phyloP scores from a whole-genome alignment of 2,329 filamentous ascomycete species.

The Fonsecaea pugnacius region DNA sequence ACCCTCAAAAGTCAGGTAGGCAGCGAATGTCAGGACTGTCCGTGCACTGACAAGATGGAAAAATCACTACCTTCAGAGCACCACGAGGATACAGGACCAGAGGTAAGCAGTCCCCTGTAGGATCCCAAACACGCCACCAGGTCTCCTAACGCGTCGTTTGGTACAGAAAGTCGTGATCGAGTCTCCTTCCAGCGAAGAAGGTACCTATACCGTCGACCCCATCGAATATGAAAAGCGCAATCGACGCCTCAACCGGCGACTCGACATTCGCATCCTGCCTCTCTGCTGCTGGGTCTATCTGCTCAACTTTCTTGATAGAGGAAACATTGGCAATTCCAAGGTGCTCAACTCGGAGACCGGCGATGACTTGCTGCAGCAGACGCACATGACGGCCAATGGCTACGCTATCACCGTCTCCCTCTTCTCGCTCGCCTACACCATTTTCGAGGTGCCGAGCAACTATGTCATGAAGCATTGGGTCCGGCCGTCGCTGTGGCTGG shows the following conservation, averaged over 20 bases:
- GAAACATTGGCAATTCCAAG: slow-evolving; percentile 71
- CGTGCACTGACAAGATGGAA: slow-evolving; percentile 3
- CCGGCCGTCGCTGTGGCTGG: slow-evolving; percentile 48
- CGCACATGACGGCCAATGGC: slow-evolving; percentile 64
- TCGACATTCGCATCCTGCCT: slow-evolving; percentile 66
- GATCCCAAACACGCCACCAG: background rate
- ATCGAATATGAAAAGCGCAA: slow-evolving; percentile 26
- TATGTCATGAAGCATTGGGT: slow-evolving; percentile 52
- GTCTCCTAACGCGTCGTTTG: background rate
- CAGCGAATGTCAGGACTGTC: background rate
- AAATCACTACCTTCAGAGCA: slow-evolving; percentile 15
- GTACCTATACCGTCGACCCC: slow-evolving; percentile 8
- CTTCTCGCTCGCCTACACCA: slow-evolving; percentile 53
- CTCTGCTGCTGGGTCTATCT: slow-evolving; percentile 68
- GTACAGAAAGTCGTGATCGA: slow-evolving; percentile 2
- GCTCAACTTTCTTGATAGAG: slow-evolving; percentile 69
- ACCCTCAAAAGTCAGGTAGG: background rate
- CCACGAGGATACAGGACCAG: slow-evolving; percentile 7
- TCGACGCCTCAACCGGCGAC: slow-evolving; percentile 26
- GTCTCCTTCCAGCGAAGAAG: slow-evolving; percentile 10
- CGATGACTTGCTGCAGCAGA: slow-evolving; percentile 66
- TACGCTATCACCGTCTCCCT: slow-evolving; percentile 61
- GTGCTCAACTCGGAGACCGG: slow-evolving; percentile 65
- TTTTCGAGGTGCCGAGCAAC: slow-evolving; percentile 47
- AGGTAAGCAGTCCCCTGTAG: slow-evolving; percentile 3